Evolutionary conservation across 345 rosid species (phyloP), one percentile per base, ranked within the genome.

Genomic region (Rhodomyrtus tomentosa): DNA sequence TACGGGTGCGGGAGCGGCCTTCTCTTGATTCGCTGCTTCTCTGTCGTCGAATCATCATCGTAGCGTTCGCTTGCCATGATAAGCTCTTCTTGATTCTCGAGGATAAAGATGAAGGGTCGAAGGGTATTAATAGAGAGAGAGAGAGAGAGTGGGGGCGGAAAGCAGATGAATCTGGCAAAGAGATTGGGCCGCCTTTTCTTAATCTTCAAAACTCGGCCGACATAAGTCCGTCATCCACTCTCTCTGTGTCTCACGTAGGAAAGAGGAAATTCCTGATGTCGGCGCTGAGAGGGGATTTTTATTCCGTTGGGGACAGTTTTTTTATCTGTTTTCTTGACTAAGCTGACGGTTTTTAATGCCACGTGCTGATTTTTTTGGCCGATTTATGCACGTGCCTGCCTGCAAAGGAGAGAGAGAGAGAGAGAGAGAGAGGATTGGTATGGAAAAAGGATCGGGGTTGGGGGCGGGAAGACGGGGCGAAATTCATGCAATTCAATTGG

Each of bases 41-140:
- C 81, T 40, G 56, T 0, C 80, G 1, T 10, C n/a, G 50, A 13
- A 10, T 6, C 40, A 74, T 58, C 40, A 74, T 51, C 27, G 54
- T n/a, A 15, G 86, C 40, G 48, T 25, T 51, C 51, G 27, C 54
- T 25, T 51, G 84, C 87, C 87, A 87, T 89, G 76, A 32, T 84
- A 79, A 36, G 40, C 56, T 7, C 42, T 50, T 7, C 42, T 50
- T 4, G 40, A 21, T 68, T 68, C 79, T 32, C 10, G 45, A 36
- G 24, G 45, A 18, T 36, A 36, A 68, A 24, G 79, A 68, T 38
- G 79, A 32, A 68, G 25, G 73, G 29, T 18, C 25, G 7, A 32
- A 24, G 45, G 55, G 55, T 68, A 32, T 68, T 36, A 32, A 68
- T 68, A 68, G 45, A 29, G 40, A 32, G 36, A 58, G 62, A 10